Evolutionary conservation across 495 filamentous ascomycete species (phyloP).

Genomic region (Penicillium waksmanii): DNA sequence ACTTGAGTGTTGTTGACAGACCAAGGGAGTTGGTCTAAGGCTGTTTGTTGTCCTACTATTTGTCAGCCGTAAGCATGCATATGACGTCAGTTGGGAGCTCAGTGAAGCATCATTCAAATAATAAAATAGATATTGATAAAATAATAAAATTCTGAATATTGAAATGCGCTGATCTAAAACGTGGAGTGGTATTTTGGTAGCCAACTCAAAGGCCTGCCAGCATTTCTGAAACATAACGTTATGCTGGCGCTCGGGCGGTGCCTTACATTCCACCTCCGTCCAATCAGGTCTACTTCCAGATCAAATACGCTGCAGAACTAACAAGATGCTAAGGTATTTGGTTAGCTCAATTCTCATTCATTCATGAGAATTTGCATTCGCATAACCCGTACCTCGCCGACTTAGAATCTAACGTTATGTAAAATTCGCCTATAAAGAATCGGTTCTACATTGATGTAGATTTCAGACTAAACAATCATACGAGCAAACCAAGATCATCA

Average conservation of each 20-base stretch:
- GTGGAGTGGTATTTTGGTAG: too few relatives aligned
- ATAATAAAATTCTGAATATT: not conserved
- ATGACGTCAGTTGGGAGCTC: not conserved
- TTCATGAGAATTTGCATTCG: too few relatives aligned
- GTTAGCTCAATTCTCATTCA: too few relatives aligned
- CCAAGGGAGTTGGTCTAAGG: too few relatives aligned
- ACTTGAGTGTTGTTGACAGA: not conserved
- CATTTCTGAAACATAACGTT: conserved; percentile 15
- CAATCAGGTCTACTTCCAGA: not conserved
- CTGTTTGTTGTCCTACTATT: not conserved
- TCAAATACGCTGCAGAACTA: not conserved
- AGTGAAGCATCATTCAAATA: not conserved
- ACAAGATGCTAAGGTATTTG: too few relatives aligned
- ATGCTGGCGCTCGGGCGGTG: conserved; percentile 9
- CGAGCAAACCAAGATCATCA: not conserved
- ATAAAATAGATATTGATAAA: not conserved
- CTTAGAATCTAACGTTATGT: not conserved
- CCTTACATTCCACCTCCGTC: not conserved
- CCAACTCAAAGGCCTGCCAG: too few relatives aligned
- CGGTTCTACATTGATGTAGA: too few relatives aligned
- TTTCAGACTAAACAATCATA: too few relatives aligned
- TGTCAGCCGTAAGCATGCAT: not conserved
- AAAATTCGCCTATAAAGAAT: not conserved
- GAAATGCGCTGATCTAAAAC: too few relatives aligned
- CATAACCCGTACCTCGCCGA: not conserved